These are phyloP conservation scores for Teratosphaeria pseudoeucalypti DNA, from an alignment of 2,329 filamentous ascomycete genomes.

Conservation along the genomic window DNA sequence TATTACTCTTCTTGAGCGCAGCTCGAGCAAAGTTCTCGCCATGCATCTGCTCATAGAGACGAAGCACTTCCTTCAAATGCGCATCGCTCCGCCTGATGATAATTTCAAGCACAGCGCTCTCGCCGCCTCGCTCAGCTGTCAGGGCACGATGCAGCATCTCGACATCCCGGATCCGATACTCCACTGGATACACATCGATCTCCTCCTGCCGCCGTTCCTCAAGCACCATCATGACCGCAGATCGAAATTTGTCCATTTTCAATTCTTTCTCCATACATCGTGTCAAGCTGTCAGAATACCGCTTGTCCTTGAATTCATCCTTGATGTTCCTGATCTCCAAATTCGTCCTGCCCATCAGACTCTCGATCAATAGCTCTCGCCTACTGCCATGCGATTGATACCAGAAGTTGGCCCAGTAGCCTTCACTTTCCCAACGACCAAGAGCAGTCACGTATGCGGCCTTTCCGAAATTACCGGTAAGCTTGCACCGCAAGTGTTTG, in stretches of 20 bases:
- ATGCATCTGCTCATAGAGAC: constrained; percentile 63
- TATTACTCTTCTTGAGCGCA: constrained; percentile 77
- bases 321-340: constrained; percentile 82
- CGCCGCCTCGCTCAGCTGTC: constrained; percentile 64
- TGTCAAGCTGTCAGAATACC: constrained; percentile 70
- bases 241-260: constrained; percentile 92
- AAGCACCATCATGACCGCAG: constrained; percentile 71
- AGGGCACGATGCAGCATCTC: constrained; percentile 60
- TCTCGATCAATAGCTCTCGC: constrained; percentile 84
- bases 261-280: constrained; percentile 88
- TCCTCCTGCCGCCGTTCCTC: constrained; percentile 81
- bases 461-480: constrained; percentile 72
- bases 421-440: constrained; percentile 83
- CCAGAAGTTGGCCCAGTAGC: constrained; percentile 97
- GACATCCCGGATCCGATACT: constrained; percentile 55
- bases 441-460: constrained; percentile 82
- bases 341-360: constrained; percentile 81
- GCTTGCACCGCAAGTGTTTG: constrained; percentile 77
- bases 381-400: constrained; percentile 80
- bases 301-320: constrained; percentile 79
- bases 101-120: constrained; percentile 77
- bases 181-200: constrained; percentile 48
- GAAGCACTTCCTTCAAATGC: constrained; percentile 71
- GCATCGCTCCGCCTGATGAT: constrained; percentile 69
- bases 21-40: constrained; percentile 76